These are phyloP conservation scores for Diddensiella transvaalensis DNA, from an alignment of 805 yeast species.

Conservation along the genomic window DNA sequence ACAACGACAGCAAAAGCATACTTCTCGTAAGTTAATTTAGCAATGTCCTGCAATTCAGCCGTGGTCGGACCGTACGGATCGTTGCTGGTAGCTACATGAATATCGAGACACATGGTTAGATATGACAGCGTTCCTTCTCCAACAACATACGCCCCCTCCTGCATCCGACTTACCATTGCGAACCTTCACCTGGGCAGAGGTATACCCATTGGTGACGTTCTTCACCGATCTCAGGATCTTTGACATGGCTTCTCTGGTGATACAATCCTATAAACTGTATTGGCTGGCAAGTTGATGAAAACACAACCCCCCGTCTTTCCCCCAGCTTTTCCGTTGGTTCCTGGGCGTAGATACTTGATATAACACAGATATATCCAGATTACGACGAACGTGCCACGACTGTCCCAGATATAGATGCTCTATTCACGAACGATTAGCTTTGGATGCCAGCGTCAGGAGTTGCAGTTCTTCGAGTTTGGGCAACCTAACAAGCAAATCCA, in stretches of 20 bases:
- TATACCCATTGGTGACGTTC: conserved; percentile 86
- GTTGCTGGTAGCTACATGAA: conserved; percentile 69
- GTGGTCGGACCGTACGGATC: conserved; percentile 83
- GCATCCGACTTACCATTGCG: conserved; percentile 49
- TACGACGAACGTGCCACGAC: too few species aligned
- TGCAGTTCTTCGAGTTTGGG: too few species aligned
- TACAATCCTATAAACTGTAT: background rate
- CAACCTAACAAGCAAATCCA: too few species aligned
- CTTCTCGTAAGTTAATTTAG: conserved; percentile 64
- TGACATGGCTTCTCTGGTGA: conserved; percentile 47
- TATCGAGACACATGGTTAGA: background rate
- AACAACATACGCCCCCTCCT: conserved; percentile 1
- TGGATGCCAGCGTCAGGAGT: too few species aligned
- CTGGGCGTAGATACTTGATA: too few species aligned
- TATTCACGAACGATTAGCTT: too few species aligned
- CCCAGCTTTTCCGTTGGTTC: background rate
- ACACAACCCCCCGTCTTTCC: background rate
- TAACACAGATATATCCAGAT: too few species aligned
- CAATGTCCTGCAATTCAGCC: conserved; percentile 76
- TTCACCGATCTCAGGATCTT: conserved; percentile 78
- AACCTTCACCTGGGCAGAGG: conserved; percentile 79
- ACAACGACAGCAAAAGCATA: too few species aligned
- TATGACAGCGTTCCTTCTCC: background rate
- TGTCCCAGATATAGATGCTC: too few species aligned
- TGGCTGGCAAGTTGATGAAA: background rate